Percentiles rank a stretch among this genome's conserved stretches.
Evolutionary conservation across 345 rosid genomes (phyloP).

Genomic region (Garcia nutans): DNA sequence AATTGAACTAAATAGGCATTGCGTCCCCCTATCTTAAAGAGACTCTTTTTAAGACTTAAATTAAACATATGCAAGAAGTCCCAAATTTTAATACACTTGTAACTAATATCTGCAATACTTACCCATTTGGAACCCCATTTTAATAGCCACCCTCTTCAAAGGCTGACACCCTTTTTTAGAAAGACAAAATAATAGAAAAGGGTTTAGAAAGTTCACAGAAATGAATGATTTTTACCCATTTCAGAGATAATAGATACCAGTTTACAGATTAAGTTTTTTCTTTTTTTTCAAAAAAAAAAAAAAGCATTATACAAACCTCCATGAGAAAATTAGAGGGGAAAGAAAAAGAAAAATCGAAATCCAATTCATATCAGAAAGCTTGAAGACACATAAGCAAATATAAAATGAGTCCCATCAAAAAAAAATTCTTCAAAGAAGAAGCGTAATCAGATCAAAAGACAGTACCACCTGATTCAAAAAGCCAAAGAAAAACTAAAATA

Average conservation of each 20-base stretch:
- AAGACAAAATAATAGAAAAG: slow-evolving; percentile 4
- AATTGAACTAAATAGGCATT: neutral
- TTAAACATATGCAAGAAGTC: slow-evolving; percentile 17
- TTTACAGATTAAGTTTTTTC: neutral
- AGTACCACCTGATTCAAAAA: neutral
- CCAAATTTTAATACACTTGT: neutral
- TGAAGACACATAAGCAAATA: neutral
- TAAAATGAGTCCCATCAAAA: neutral
- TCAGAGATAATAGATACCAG: neutral
- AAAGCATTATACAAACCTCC: neutral
- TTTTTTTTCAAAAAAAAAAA: neutral
- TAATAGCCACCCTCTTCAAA: neutral
- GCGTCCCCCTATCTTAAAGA: neutral
- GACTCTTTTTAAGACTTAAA: slow-evolving; percentile 14
- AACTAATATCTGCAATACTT: neutral
- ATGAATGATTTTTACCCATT: neutral
- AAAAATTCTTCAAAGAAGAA: neutral
- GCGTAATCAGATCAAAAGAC: neutral
- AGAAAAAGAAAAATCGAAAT: too few species aligned
- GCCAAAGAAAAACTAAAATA: neutral
- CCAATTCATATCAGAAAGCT: neutral
- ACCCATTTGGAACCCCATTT: slow-evolving; percentile 2
- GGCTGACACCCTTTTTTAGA: neutral
- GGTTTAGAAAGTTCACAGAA: neutral
- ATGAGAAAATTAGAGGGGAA: neutral